Base-by-base conservation (phyloP, 2,329 filamentous ascomycete genomes). In the Aspergillus latus region DNA sequence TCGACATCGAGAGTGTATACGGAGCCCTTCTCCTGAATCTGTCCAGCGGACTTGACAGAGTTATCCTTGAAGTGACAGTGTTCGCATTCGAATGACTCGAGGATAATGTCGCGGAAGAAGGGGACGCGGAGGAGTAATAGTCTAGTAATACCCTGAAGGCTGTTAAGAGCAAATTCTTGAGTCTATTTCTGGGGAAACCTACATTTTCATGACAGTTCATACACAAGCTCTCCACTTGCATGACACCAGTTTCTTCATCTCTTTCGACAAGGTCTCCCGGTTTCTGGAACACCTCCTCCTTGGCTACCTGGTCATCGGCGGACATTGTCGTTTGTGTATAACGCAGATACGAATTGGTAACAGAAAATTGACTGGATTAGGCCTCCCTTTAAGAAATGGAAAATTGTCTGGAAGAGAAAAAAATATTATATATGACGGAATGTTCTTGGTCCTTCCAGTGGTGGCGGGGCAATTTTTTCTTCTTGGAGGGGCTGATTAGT, bases 21-120 rank as follows among this genome's bases (percentile, higher is more conserved):
- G 16, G 85, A 82, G 52, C 94, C 94, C 68, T 90, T 90, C 66
- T 92, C 88, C 76, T 97, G 94, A 60, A 97, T 93, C 66, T 92
- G 85, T 59, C 92, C 92, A 29, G 94, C 94, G 7, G 92, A 87
- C 72, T 97, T 93, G 66, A 99, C 89, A 67, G 97, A 93, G 74
- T 92, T 92, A 79, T 97, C 96, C 63, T 88, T 86, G 76, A 93
- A 88, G 70, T 86, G 80, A 78, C 94, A 99, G 75, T 97, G 85
- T 5, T 90, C 86, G 80, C 94, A 99, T 63, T 85, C 84, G 75
- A 99, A 99, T 60, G 93, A 97, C 87, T 97, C 96, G 74, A 99
- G 85, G 68, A 99, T 91, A 61, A 99, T 87, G 74, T 99, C 93
- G 78, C 92, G 91, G 81, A 99, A 99, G 82, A 91, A 97, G 13